Evolutionary conservation across 2,329 filamentous ascomycete species (phyloP), one percentile per base, ranked within the genome.

Genomic region (Colletotrichum sp.): DNA sequence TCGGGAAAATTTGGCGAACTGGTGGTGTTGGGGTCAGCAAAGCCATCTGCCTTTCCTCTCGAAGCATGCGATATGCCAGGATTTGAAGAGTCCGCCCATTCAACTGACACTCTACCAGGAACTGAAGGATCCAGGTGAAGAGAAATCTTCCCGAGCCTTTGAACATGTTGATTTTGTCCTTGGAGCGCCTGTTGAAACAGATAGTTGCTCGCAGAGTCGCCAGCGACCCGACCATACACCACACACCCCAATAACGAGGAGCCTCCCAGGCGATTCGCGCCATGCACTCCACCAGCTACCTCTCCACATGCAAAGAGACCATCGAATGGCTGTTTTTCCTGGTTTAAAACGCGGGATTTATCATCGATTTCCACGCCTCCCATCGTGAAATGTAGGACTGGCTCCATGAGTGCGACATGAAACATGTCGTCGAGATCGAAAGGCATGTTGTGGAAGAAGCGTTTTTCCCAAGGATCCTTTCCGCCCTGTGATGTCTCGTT

Each of bases 291-390:
- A 85, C 97, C 97, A 70, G 97, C 97, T 83, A 99, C 88, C 88
- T 99, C 97, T 92, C 97, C 97, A 81, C 97, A 99, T 83, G 96
- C 96, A 85, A 93, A 99, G 71, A 99, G 95, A 82, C 96, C 96
- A 26, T 99, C 95, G 84, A 99, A 99, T 68, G 97, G 96, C 92
- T 98, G 92, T 88, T 96, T 88, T 79, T 98, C 94, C 76, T 90
- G 86, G 92, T 99, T 98, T 84, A 99, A 91, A 80, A 98, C 96
- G 88, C 98, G 92, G 66, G 97, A 95, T 97, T 94, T n/a, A 91
- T 99, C 96, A 90, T 99, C 98, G 90, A 99, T 99, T 89, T 99
- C 96, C 81, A 99, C 97, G 90, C 97, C 97, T 85, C 97, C 97
- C 97, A 99, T 99, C 89, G 97, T 99, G 90, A 99, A 99, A 90